Conservation (phyloP, 495 filamentous ascomycete species). For the Penicillium soppii region DNA sequence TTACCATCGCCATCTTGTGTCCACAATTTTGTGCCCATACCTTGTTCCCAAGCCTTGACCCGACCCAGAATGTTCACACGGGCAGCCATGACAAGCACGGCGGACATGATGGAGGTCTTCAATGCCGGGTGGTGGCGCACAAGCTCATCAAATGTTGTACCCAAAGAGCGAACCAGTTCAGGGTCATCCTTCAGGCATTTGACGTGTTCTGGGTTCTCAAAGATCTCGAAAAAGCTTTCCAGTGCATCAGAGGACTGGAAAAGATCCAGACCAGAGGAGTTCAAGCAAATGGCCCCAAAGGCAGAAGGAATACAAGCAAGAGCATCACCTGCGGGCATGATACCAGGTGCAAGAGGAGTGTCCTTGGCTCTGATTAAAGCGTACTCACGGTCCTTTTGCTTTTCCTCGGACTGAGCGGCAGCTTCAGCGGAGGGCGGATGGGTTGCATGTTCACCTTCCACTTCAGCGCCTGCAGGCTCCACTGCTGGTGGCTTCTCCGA, state of each 20-base stretch:
- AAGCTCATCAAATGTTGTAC: constrained; percentile 88
- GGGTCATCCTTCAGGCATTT: constrained; percentile 73
- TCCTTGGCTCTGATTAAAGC: constrained; percentile 30
- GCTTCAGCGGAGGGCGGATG: constrained; percentile 14
- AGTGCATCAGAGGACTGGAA: constrained; percentile 82
- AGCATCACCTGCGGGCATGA: constrained; percentile 80
- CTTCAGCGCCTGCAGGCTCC: constrained; percentile 22
- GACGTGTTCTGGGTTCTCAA: constrained; percentile 87
- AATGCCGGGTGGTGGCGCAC: constrained; percentile 88
- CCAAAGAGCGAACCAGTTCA: constrained; percentile 55
- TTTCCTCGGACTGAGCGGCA: constrained; percentile 12
- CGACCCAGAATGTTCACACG: constrained; percentile 70
- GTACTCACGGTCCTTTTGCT: constrained; percentile 34
- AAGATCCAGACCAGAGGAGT: constrained; percentile 81
- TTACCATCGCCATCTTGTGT: constrained; percentile 48
- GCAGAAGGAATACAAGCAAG: constrained; percentile 82
- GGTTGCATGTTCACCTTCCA: constrained; percentile 24
- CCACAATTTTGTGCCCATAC: constrained; percentile 80
- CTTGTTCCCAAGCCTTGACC: constrained; percentile 61
- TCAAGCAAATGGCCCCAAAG: constrained; percentile 92
- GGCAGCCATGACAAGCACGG: constrained; percentile 79
- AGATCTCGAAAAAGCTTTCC: constrained; percentile 87
- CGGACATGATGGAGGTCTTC: constrained; percentile 73
- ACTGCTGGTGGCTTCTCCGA: constrained; percentile 30
- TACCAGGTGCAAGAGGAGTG: constrained; percentile 63